Evolutionary conservation across 495 filamentous ascomycete species (phyloP).

Genomic region (Neurospora sp.): DNA sequence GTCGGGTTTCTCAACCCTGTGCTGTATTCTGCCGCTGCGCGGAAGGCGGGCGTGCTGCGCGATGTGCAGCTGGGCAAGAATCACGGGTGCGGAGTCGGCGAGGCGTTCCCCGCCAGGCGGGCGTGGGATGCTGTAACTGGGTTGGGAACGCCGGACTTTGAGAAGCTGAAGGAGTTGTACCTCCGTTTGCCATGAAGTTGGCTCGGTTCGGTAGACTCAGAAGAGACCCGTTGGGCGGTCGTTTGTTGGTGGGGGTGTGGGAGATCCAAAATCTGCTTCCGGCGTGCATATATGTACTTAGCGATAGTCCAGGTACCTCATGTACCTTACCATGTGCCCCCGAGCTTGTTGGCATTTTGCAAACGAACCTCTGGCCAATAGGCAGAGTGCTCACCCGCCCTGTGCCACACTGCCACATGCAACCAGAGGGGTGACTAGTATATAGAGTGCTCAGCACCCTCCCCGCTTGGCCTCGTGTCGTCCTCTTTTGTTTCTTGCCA

Average conservation of each 20-base stretch:
- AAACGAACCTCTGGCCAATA: background rate
- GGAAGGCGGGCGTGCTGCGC: slow-evolving; percentile 32
- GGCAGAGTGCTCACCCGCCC: background rate
- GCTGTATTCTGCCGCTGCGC: slow-evolving; percentile 25
- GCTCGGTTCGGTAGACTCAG: background rate
- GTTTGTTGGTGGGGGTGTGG: background rate
- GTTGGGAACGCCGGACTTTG: slow-evolving; percentile 44
- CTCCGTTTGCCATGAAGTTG: slow-evolving; percentile 8
- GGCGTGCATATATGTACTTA: background rate
- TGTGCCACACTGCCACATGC: background rate
- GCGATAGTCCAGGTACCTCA: too few relatives aligned
- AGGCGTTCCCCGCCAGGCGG: slow-evolving; percentile 38
- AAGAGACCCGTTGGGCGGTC: background rate
- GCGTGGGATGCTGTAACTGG: slow-evolving; percentile 49
- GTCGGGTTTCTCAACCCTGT: slow-evolving; percentile 45
- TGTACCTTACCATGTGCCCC: background rate
- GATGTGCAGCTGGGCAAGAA: slow-evolving; percentile 41
- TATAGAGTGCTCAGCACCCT: background rate
- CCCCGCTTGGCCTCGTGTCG: background rate
- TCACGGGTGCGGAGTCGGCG: slow-evolving; percentile 32
- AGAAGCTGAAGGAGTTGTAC: slow-evolving; percentile 35
- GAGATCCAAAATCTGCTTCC: background rate
- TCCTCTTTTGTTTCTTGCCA: background rate
- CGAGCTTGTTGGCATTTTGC: background rate
- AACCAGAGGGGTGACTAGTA: background rate